Conservation (phyloP, 2,329 filamentous ascomycete genomes). For the Aureobasidium sp. region DNA sequence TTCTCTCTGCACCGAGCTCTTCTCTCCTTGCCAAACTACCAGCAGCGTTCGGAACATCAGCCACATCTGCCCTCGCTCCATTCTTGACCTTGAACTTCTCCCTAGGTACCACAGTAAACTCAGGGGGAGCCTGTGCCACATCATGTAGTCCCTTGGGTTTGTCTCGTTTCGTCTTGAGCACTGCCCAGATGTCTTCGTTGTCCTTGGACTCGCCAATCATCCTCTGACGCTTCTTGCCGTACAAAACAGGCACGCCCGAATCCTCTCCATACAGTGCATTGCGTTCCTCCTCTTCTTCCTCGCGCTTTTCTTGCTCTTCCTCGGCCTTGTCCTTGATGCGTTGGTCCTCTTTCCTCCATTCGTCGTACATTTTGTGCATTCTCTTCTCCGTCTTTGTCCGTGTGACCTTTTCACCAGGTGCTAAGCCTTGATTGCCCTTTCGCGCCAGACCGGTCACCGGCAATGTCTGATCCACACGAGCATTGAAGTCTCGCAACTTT, state of each 20-base stretch:
- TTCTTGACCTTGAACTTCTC: slow-evolving; percentile 58
- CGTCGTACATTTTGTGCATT: slow-evolving; percentile 52
- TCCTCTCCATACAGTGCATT: slow-evolving; percentile 58
- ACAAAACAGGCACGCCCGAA: slow-evolving; percentile 48
- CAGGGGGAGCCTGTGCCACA: slow-evolving; percentile 67
- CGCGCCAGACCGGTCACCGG: slow-evolving; percentile 60
- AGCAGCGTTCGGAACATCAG: slow-evolving; percentile 57
- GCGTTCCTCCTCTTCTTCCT: slow-evolving; percentile 49
- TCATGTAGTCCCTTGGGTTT: slow-evolving; percentile 43
- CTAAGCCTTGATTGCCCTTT: slow-evolving; percentile 55
- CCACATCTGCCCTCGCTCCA: slow-evolving; percentile 57
- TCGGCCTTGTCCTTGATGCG: slow-evolving; percentile 66
- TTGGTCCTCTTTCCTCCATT: slow-evolving; percentile 70
- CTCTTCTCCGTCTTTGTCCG: slow-evolving; percentile 77
- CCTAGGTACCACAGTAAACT: slow-evolving; percentile 52
- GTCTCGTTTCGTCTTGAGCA: slow-evolving; percentile 58
- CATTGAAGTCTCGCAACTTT: slow-evolving; percentile 68
- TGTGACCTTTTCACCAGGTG: slow-evolving; percentile 55
- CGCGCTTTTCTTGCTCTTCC: slow-evolving; percentile 58
- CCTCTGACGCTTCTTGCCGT: slow-evolving; percentile 36
- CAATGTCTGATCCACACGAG: slow-evolving; percentile 74
- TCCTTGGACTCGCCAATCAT: slow-evolving; percentile 41
- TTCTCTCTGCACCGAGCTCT: slow-evolving; percentile 60
- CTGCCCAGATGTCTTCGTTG: slow-evolving; percentile 69
- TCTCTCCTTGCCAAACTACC: slow-evolving; percentile 65